These are phyloP conservation scores for Volvox carteri DNA, from an alignment of 163 green algal genomes.

Conservation along the genomic window DNA sequence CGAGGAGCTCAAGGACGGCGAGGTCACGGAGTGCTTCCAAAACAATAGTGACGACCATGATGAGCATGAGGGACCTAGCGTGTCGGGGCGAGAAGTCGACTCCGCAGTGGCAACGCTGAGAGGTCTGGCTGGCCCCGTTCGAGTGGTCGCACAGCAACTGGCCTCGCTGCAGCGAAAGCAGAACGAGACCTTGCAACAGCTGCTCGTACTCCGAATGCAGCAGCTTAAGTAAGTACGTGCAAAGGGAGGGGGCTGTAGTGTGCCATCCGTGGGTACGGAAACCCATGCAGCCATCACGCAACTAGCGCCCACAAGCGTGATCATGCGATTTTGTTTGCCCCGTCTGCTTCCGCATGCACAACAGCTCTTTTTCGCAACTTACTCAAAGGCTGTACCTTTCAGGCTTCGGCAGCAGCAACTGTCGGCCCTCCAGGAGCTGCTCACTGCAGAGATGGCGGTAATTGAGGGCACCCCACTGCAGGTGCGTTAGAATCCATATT, in stretches of 20 bases:
- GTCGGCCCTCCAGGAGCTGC: constrained; percentile 63
- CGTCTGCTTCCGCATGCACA: too few species aligned
- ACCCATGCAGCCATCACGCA: too few species aligned
- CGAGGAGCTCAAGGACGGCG: background rate
- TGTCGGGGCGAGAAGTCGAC: constrained; percentile 15
- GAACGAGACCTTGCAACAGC: constrained; percentile 64
- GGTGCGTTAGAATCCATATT: constrained; percentile 16
- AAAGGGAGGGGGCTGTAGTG: too few species aligned
- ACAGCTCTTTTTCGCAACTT: too few species aligned
- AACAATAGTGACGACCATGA: background rate
- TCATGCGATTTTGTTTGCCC: too few species aligned
- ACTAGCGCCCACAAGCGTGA: too few species aligned
- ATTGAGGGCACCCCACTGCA: constrained; percentile 65
- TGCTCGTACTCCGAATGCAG: constrained; percentile 64
- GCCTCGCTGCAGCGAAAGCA: constrained; percentile 65
- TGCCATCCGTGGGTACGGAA: too few species aligned
- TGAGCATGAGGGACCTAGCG: background rate
- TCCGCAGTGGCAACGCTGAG: background rate
- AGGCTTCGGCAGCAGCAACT: constrained; percentile 71
- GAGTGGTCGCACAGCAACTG: constrained; percentile 58
- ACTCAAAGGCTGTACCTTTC: background rate
- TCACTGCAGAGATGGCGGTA: constrained; percentile 54
- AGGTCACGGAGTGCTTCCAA: background rate
- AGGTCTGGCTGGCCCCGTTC: constrained; percentile 7
- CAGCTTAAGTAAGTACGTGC: constrained; percentile 61